These are phyloP conservation scores for Neonectria coccinea DNA, from an alignment of 2,329 filamentous ascomycete species.

Conservation along the genomic window DNA sequence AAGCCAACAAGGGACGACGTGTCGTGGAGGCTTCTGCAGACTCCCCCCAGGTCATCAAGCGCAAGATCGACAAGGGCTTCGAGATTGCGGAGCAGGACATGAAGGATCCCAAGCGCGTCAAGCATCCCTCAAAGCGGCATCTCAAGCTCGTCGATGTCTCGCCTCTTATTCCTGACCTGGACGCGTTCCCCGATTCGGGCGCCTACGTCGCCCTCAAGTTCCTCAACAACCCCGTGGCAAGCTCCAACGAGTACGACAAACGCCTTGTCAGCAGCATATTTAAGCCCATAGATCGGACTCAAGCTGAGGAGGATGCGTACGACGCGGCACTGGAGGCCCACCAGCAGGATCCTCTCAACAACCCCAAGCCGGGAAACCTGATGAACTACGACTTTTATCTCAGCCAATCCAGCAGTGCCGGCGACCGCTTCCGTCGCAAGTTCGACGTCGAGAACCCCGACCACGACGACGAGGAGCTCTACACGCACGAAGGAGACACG, in stretches of 20 bases:
- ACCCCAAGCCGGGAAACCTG: slow-evolving; percentile 67
- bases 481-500: slow-evolving; percentile 62
- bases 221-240: slow-evolving; percentile 71
- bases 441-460: slow-evolving; percentile 70
- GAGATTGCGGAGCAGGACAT: slow-evolving; percentile 65
- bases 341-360: slow-evolving; percentile 66
- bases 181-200: slow-evolving; percentile 76
- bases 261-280: slow-evolving; percentile 72
- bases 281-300: slow-evolving; percentile 67
- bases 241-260: slow-evolving; percentile 64
- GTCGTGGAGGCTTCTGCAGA: slow-evolving; percentile 71
- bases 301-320: slow-evolving; percentile 65
- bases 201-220: slow-evolving; percentile 79
- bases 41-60: slow-evolving; percentile 74
- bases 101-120: slow-evolving; percentile 65
- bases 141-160: slow-evolving; percentile 70
- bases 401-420: slow-evolving; percentile 60
- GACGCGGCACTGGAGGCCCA: slow-evolving; percentile 64
- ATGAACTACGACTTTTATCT: slow-evolving; percentile 78
- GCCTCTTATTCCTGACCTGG: slow-evolving; percentile 73
- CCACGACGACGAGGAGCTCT: slow-evolving; percentile 65
- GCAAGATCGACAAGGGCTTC: slow-evolving; percentile 74
- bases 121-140: slow-evolving; percentile 69
- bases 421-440: slow-evolving; percentile 68
- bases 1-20: slow-evolving; percentile 50